phyloP scores from a whole-genome alignment of 352 stramenopile genomes.

The Pythium insidiosum region DNA sequence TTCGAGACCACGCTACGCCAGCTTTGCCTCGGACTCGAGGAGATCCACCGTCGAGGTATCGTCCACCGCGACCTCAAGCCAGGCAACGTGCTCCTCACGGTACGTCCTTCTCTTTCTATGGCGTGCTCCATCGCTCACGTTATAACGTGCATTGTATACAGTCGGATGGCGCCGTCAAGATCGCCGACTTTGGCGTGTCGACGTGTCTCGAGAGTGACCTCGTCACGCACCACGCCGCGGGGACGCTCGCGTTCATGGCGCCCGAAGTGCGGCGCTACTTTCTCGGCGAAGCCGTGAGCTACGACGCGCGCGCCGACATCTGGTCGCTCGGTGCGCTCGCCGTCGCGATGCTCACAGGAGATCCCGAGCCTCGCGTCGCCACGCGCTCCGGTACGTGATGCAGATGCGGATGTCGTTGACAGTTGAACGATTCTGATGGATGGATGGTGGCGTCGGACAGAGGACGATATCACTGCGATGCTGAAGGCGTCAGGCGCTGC shows the following conservation, averaged over 20 bases:
- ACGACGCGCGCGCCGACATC: slow-evolving; percentile 60
- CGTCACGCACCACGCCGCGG: slow-evolving; percentile 64
- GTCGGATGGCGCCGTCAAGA: slow-evolving; percentile 60
- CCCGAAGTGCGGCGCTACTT: slow-evolving; percentile 73
- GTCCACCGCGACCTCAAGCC: slow-evolving; percentile 78
- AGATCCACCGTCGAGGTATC: slow-evolving; percentile 59
- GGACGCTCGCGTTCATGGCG: slow-evolving; percentile 76
- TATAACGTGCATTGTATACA: slow-evolving; percentile 14
- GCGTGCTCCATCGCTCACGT: not conserved
- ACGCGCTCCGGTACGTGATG: too few species aligned
- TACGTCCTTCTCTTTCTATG: slow-evolving; percentile 11
- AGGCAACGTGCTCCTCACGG: slow-evolving; percentile 64
- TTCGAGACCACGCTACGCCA: slow-evolving; percentile 63
- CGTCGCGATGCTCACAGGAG: slow-evolving; percentile 58
- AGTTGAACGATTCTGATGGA: too few species aligned
- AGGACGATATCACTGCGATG: slow-evolving; percentile 52
- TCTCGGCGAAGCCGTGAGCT: slow-evolving; percentile 56
- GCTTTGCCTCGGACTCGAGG: slow-evolving; percentile 53
- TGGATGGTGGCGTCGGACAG: too few species aligned
- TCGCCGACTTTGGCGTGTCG: slow-evolving; percentile 80
- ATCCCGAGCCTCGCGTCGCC: slow-evolving; percentile 56
- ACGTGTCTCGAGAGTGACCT: slow-evolving; percentile 66
- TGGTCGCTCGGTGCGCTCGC: slow-evolving; percentile 75
- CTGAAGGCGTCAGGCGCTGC: too few species aligned
- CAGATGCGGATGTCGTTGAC: too few species aligned